Base-by-base conservation (phyloP, 306 rosid genomes). In the Arachis hypogaea region DNA sequence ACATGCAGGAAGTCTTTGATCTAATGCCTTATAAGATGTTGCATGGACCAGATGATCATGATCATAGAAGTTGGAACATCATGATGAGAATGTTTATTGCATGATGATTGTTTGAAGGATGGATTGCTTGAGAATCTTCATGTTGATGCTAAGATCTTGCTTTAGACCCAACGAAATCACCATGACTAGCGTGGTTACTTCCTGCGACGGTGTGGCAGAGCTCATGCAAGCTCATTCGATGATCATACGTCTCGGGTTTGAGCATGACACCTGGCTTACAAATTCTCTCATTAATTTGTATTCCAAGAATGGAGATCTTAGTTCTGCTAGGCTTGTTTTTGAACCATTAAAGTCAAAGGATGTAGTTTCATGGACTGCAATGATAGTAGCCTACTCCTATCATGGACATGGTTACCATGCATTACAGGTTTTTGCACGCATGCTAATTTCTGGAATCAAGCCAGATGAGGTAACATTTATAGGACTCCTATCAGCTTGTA, bases 321-420 rank as follows among this genome's bases (percentile, higher is more conserved):
- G 43, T 16, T 76, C 79, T 63, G 62, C 81, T 59, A 63, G 71
- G 74, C 80, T 72, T 75, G 82, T 49, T 78, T 86, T 83, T 72
- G 78, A 86, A 67, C 76, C 36, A 41, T 82, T 71, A 40, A 68
- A 59, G 77, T 71, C 42, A 40, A 83, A 78, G 59, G 84, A 81
- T 78, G 71, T 66, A 47, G 81, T 81, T 33, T 83, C 90, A 54
- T 83, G 87, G 87, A 81, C 78, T 5, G 83, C 87, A 9, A 81
- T 83, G 78, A 75, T 80, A 68, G 74, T 78, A 33, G 82, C 82
- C 54, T 81, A 71, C 50, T 68, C 87, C 60, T 75, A 75, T 47
- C 86, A 83, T 41, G 86, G 90, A 44, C 79, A 75, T 40, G 82
- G 87, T 29, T 82, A 75, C 70, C 81, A 76, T 56, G 90, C 86